A percentile compares a stretch with the other conserved stretches of the same genome.
phyloP scores from a whole-genome alignment of 1,284 basidiomycete genomes.

The Ustilago xerochloae region DNA sequence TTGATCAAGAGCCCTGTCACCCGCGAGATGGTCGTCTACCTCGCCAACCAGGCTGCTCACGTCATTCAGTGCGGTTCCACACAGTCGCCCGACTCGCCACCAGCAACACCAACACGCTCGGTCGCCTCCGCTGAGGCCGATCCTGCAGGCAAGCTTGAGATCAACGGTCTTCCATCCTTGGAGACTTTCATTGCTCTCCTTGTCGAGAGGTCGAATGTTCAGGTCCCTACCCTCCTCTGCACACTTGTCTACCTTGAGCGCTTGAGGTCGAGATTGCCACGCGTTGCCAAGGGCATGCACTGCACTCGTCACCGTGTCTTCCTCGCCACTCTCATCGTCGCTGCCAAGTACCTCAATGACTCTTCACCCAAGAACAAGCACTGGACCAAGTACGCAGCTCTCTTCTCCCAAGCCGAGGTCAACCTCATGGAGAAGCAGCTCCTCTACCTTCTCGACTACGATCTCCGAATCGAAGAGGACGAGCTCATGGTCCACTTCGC shows the following conservation, averaged over 20 bases:
- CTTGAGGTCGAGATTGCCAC: conserved; percentile 81
- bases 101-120: conserved; percentile 58
- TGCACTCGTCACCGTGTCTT: conserved; percentile 95
- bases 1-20: conserved; percentile 65
- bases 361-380: conserved; percentile 87
- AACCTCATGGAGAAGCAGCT: conserved; percentile 95
- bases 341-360: conserved; percentile 98
- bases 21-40: conserved; percentile 67
- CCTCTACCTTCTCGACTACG: conserved; percentile 68
- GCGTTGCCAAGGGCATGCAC: conserved; percentile 86
- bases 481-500: conserved; percentile 66
- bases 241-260: conserved; percentile 94
- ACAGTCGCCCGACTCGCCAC: conserved; percentile 53
- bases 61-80: conserved; percentile 65
- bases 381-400: conserved; percentile 75
- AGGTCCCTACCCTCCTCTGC: conserved; percentile 88
- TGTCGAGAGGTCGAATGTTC: conserved; percentile 86
- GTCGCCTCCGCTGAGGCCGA: conserved; percentile 58
- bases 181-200: conserved; percentile 89
- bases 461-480: conserved; percentile 67
- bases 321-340: conserved; percentile 92
- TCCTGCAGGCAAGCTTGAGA: conserved; percentile 68
- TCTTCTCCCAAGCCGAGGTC: conserved; percentile 76
- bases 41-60: conserved; percentile 66
- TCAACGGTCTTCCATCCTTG: conserved; percentile 75